Base-by-base conservation (phyloP, 1,284 basidiomycete genomes). In the Sparassis latifolia region DNA sequence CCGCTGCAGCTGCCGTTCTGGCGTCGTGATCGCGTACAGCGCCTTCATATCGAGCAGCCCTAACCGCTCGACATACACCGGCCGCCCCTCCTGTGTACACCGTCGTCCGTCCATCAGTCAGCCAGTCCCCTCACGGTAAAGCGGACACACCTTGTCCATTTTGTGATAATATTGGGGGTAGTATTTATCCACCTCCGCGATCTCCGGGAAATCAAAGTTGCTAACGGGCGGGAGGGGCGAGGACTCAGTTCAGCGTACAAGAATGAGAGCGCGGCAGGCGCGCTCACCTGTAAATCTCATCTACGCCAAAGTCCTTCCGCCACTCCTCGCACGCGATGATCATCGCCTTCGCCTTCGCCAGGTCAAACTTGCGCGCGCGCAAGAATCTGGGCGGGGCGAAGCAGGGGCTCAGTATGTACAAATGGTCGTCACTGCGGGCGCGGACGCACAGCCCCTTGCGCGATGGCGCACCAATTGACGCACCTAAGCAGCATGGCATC, bases 101-200 rank as follows among this genome's bases (percentile, higher is more conserved):
- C 20, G 20, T 20, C 20, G 20, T 20, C 20, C 20, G 20, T 20
- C 20, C 20, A 20, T 20, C 20, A 20, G 20, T 20, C 20, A 20
- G 20, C 20, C 20, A 20, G 20, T 20, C 20, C 20, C 20, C 20
- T 20, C 20, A 20, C 20, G 20, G 20, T 20, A 20, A 20, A 20
- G 20, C 20, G 20, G 20, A 20, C 20, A 20, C 20, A 91, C 91
- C 75, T 89, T 92, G 79, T 99, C 96, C 58, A 77, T 89, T 76
- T 95, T 96, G 76, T 97, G 96, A 69, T 98, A 95, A 72, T 82
- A 98, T 65, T 97, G 92, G 1, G 96, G 95, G 67, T 97, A 98
- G 65, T 90, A 92, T 71, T 93, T 86, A 76, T 93, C 83, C 10
- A 98, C 93, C 60, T 84, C 75, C 42, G 71, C 72, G 66, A 86